These are phyloP conservation scores for Aspergillus panamensis DNA, from an alignment of 495 filamentous ascomycete species.

Conservation along the genomic window DNA sequence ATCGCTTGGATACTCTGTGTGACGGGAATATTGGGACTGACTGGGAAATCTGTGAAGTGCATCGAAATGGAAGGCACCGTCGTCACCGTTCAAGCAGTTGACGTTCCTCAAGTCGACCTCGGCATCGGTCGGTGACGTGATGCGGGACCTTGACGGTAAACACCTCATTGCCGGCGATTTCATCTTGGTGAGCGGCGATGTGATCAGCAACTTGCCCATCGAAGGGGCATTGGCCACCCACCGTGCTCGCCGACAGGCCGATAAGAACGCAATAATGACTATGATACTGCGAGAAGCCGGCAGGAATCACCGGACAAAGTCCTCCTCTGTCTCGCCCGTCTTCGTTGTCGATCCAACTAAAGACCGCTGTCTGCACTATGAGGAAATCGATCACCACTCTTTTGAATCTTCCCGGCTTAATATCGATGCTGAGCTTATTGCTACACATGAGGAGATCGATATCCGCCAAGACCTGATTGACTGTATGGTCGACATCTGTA, in stretches of 20 bases:
- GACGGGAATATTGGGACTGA: background rate
- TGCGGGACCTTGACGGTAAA: conserved; percentile 88
- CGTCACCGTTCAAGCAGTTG: conserved; percentile 81
- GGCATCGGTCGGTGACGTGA: conserved; percentile 88
- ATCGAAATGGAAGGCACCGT: conserved; percentile 64
- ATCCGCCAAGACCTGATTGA: conserved; percentile 87
- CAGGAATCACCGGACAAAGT: conserved; percentile 68
- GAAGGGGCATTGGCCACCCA: conserved; percentile 75
- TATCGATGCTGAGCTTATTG: conserved; percentile 70
- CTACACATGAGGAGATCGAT: conserved; percentile 63
- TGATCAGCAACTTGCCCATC: conserved; percentile 87
- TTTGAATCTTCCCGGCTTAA: conserved; percentile 53
- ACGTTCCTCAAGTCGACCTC: conserved; percentile 84
- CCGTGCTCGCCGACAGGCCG: conserved; percentile 71
- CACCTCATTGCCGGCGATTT: conserved; percentile 87
- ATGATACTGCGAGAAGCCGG: conserved; percentile 83
- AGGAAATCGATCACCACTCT: conserved; percentile 57
- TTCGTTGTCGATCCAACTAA: conserved; percentile 82
- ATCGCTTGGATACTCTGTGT: background rate
- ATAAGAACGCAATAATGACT: conserved; percentile 98
- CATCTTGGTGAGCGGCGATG: conserved; percentile 85
- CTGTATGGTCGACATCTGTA: conserved; percentile 96
- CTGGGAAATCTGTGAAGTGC: conserved; percentile 33
- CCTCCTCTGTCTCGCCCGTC: conserved; percentile 67
- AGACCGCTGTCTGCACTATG: conserved; percentile 87